Percentiles rank a stretch among this genome's conserved stretches.
These are phyloP conservation scores for Phialophora expanda DNA, from an alignment of 2,329 filamentous ascomycete species.

Conservation along the genomic window DNA sequence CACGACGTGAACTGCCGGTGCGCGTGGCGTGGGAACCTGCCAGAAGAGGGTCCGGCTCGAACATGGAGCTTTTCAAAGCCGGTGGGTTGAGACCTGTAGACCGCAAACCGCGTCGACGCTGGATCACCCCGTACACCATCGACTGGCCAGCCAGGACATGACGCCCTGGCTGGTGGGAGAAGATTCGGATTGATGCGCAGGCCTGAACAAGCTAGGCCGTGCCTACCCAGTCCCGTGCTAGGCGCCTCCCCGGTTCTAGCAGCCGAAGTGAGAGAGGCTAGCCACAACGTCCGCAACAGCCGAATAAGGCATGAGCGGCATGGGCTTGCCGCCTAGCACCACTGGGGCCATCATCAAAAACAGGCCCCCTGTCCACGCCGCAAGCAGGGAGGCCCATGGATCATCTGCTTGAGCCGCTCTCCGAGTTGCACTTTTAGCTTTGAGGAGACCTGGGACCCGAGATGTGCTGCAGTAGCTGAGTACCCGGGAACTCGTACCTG, in stretches of 20 bases:
- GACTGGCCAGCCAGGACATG: slow-evolving; percentile 21
- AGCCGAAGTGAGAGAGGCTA: slow-evolving; percentile 38
- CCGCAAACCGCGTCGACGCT: slow-evolving; percentile 15
- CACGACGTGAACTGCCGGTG: slow-evolving; percentile 30
- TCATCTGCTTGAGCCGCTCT: slow-evolving; percentile 14
- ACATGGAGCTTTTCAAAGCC: slow-evolving; percentile 19
- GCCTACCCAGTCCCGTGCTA: not conserved
- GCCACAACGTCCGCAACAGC: slow-evolving; percentile 34
- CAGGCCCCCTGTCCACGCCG: slow-evolving; percentile 26
- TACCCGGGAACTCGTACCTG: not conserved
- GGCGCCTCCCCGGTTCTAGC: slow-evolving; percentile 34
- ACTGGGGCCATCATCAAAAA: slow-evolving; percentile 28
- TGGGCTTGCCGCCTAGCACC: slow-evolving; percentile 21
- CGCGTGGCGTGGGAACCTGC: slow-evolving; percentile 29
- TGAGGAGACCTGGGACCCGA: slow-evolving; percentile 10
- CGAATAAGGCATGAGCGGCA: slow-evolving; percentile 34
- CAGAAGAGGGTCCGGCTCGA: slow-evolving; percentile 24
- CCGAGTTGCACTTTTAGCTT: slow-evolving; percentile 5
- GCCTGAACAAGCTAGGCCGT: slow-evolving; percentile 25
- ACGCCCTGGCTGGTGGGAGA: slow-evolving; percentile 13
- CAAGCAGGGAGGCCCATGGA: slow-evolving; percentile 18
- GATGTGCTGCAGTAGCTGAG: not conserved
- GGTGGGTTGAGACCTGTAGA: slow-evolving; percentile 24
- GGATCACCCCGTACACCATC: slow-evolving; percentile 17
- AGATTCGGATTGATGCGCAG: slow-evolving; percentile 33